Evolutionary conservation across 345 rosid genomes (phyloP).

Genomic region (Salix koriyanagi): DNA sequence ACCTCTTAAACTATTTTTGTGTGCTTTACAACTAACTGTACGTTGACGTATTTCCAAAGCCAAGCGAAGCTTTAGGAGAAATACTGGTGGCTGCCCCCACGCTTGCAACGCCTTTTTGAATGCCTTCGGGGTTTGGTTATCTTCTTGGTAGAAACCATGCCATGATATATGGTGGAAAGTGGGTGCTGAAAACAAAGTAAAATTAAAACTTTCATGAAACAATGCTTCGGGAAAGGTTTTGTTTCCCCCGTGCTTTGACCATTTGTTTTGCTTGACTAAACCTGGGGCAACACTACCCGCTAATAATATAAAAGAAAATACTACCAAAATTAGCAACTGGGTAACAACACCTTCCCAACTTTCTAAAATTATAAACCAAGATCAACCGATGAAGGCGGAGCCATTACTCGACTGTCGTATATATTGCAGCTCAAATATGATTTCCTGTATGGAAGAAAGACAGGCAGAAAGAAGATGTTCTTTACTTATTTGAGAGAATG

Average conservation of each 20-base stretch:
- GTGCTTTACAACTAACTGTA: not conserved
- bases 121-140: not conserved
- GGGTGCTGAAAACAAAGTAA: slow-evolving; percentile 25
- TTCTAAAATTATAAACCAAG: no score
- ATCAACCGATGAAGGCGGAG: not conserved
- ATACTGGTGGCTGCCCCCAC: not conserved
- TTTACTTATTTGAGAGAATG: no score
- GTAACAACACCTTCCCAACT: not conserved
- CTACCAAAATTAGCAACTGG: not conserved
- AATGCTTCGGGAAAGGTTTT: slow-evolving; percentile 16
- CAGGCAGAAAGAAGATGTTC: no score
- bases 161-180: slow-evolving; percentile 13
- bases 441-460: no score
- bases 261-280: not conserved
- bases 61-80: not conserved
- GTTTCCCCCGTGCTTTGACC: slow-evolving; percentile 9
- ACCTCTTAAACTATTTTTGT: not conserved
- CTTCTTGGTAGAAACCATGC: slow-evolving; percentile 29
- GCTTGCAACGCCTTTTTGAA: not conserved
- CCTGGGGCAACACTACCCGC: not conserved
- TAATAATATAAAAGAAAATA: no score
- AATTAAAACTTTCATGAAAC: not conserved
- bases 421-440: no score
- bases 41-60: slow-evolving; percentile 24
- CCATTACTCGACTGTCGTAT: no score